Base-by-base conservation (phyloP, 1,284 basidiomycete genomes). In the Mycocalia duriaeana region DNA sequence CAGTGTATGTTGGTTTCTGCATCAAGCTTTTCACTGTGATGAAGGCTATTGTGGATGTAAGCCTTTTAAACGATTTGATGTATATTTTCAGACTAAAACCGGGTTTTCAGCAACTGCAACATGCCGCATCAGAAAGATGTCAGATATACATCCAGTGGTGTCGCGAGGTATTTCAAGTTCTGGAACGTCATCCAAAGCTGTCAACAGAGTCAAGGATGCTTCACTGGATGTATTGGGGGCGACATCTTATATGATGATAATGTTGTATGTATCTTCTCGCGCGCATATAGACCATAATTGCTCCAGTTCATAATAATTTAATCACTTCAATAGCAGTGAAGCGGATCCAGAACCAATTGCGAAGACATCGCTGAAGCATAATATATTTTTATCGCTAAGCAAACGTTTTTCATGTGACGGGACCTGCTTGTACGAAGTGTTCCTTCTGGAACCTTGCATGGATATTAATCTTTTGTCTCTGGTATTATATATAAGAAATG, bases 1-100 rank as follows among this genome's bases (percentile, higher is more conserved):
- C 55, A 14, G 48, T 46, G 39, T 63, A 61, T 43, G 42, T 68
- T 8, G 53, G 57, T 4, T 57, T 57, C 25, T 61, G 60, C 26
- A 59, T 57, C 11, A 53, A 50, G 16, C 61, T 66, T 58, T 63
- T 69, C 39, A 59, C 63, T 20, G 52, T 55, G 3, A 70, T 70
- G 67, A 54, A 64, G 20, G 57, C 52, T 28, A 56, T 54, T 22
- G 52, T 49, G 43, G 45, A 48, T 34, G 67, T 67, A 45, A 44
- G 59, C 44, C 11, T 34, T 40, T 19, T 25, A 22, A 38, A 20
- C 5, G 37, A 42, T 9, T 5, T 42, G 13, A 20, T 14, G 25
- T 9, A 23, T 25, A 18, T 13, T 23, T 14, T 13, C 22, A n/a
- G 19, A 13, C 34, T 49, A 43, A 37, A 26, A 46, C 34, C 19